Percentiles rank a stretch among this genome's conserved stretches.
phyloP scores from a whole-genome alignment of 805 yeast species.

The Teunomyces cretensis region DNA sequence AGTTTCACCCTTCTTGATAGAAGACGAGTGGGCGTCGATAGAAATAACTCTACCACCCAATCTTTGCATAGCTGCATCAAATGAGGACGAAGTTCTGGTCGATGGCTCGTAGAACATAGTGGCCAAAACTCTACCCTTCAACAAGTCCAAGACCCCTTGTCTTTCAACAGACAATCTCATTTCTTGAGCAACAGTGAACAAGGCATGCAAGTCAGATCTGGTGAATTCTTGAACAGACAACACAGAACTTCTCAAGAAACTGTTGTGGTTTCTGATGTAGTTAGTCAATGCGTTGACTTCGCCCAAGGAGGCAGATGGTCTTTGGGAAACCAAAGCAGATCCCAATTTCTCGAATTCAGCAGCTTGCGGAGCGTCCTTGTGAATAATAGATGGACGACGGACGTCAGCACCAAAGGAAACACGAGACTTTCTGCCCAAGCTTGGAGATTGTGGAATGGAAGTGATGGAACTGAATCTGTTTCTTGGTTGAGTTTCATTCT shows the following conservation, averaged over 20 bases:
- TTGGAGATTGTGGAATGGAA: constrained; percentile 29
- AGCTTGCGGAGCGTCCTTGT: constrained; percentile 39
- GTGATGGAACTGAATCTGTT: constrained; percentile 42
- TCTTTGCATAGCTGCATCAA: constrained; percentile 99
- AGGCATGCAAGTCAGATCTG: constrained; percentile 85
- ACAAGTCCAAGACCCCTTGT: constrained; percentile 87
- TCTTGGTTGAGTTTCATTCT: constrained; percentile 45
- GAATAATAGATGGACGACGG: constrained; percentile 36
- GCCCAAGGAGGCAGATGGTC: constrained; percentile 67
- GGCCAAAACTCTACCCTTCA: constrained; percentile 87
- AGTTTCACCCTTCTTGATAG: constrained; percentile 97
- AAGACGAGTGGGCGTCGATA: constrained; percentile 81
- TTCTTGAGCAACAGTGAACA: constrained; percentile 97
- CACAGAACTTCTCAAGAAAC: constrained; percentile 85
- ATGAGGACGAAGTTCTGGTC: constrained; percentile 93
- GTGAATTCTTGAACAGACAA: constrained; percentile 84
- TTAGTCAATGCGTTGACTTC: constrained; percentile 79
- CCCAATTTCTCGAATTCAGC: constrained; percentile 50
- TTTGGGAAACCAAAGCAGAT: constrained; percentile 70
- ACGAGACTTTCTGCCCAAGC: constrained; percentile 33
- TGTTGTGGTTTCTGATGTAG: constrained; percentile 78
- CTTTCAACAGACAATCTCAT: constrained; percentile 96
- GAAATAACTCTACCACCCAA: constrained; percentile 96
- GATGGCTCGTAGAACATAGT: constrained; percentile 98
- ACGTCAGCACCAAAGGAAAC: constrained; percentile 31